A percentile compares a stretch with the other conserved stretches of the same genome.
phyloP scores from a whole-genome alignment of 495 filamentous ascomycete genomes.

The Aspergillus cavernicola region DNA sequence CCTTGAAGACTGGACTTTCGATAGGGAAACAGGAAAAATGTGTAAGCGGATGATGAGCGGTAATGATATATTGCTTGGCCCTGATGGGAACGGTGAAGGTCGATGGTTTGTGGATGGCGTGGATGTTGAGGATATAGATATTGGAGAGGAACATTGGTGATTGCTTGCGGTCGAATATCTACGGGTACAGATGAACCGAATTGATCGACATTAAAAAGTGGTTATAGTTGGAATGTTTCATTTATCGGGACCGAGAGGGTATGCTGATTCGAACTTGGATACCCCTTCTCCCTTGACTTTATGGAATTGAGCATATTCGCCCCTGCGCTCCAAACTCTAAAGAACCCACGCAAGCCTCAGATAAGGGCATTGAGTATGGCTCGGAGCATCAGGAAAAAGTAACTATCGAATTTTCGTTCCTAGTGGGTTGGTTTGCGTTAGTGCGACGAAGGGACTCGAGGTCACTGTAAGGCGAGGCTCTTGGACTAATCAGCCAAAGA shows the following conservation, averaged over 20 bases:
- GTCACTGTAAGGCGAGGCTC: too few species aligned
- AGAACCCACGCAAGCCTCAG: background rate
- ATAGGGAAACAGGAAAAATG: slow-evolving; percentile 67
- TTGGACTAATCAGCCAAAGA: too few species aligned
- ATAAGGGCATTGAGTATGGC: too few species aligned
- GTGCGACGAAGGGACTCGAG: too few species aligned
- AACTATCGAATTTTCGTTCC: too few species aligned
- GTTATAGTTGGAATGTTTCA: slow-evolving; percentile 9
- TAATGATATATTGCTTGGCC: slow-evolving; percentile 71
- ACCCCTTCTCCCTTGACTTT: slow-evolving; percentile 18
- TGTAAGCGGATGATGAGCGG: slow-evolving; percentile 88
- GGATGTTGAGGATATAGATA: slow-evolving; percentile 69
- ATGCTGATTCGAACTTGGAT: slow-evolving; percentile 1
- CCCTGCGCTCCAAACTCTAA: slow-evolving; percentile 8
- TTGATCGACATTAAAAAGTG: background rate
- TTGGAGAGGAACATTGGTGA: slow-evolving; percentile 75
- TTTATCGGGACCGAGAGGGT: background rate
- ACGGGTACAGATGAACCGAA: background rate
- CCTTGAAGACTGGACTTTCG: slow-evolving; percentile 91
- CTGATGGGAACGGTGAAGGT: slow-evolving; percentile 42
- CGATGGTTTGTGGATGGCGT: slow-evolving; percentile 62
- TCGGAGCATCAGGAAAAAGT: too few species aligned
- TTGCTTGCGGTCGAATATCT: background rate
- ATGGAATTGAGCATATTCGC: slow-evolving; percentile 4
- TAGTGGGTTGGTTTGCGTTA: too few species aligned